Evolutionary conservation across 1,284 basidiomycete species (phyloP).

Genomic region (Cutaneotrichosporon arboriforme): DNA sequence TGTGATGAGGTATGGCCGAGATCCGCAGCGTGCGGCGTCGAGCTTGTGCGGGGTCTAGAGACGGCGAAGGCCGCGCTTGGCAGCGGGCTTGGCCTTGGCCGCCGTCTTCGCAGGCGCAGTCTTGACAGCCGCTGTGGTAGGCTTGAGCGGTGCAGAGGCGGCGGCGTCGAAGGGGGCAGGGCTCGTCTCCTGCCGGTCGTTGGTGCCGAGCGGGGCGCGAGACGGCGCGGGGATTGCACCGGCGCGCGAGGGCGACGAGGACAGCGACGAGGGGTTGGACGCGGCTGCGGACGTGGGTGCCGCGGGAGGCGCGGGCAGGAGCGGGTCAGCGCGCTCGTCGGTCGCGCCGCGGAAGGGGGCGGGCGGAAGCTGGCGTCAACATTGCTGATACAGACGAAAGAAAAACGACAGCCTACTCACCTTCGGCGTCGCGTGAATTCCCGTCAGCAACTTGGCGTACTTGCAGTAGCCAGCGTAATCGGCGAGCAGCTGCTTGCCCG

Average conservation of each 20-base stretch:
- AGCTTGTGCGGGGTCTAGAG: constrained; percentile 22
- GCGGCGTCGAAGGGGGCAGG: constrained; percentile 14
- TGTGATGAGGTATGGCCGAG: no score
- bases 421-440: constrained; percentile 28
- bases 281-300: background rate
- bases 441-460: constrained; percentile 25
- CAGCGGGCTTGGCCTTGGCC: constrained; percentile 22
- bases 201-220: constrained; percentile 26
- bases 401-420: background rate
- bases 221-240: background rate
- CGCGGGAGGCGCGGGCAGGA: constrained; percentile 15
- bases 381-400: background rate
- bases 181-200: constrained; percentile 32
- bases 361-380: constrained; percentile 12
- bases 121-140: constrained; percentile 16
- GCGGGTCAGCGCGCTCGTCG: background rate
- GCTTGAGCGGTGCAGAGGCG: constrained; percentile 9
- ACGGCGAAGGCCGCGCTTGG: constrained; percentile 44
- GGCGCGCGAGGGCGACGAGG: background rate
- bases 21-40: no score
- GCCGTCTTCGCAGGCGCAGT: constrained; percentile 18
- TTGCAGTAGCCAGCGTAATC: constrained; percentile 79
- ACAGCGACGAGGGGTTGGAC: constrained; percentile 6
- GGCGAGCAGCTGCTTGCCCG: constrained; percentile 82
- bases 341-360: constrained; percentile 16